Base-by-base conservation (phyloP, 2,329 filamentous ascomycete species). In the Paecilomyces dactylethromorphus region DNA sequence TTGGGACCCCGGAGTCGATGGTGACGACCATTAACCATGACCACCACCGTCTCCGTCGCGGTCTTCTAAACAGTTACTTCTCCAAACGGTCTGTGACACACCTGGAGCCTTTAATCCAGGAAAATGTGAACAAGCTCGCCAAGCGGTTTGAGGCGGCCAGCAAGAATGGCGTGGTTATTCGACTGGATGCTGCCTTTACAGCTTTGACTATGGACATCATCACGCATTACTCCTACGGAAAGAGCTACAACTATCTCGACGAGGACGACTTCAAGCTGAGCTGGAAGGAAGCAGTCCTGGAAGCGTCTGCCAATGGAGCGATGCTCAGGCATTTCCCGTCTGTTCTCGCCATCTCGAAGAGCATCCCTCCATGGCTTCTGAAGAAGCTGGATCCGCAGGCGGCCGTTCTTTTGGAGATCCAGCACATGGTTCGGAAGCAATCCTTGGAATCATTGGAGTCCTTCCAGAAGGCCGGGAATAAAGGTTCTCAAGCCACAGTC, bases 21-120 rank as follows among this genome's bases (percentile, higher is more conserved):
- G 63, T 67, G 53, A 54, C 57, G 12, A 68, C 65, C 1, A 58
- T 61, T 7, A 22, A 58, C 10, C 64, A 69, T 59, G 62, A 67
- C 32, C 56, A 62, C 12, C 68, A 70, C 56, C 65, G 66, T 10
- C 35, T 66, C 24, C 66, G 68, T 13, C 64, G 68, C 0, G 55
- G 56, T 18, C 53, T 64, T 11, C 53, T 70, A 50, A 68, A 65
- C 54, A 64, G 62, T 3, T 63, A 53, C 32, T 63, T 63, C 22
- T 76, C 75, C 8, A 71, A 68, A 33, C 70, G 70, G 2, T 73
- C 73, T 7, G 71, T 79, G 21, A 63, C 63, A 3, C 60, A 60
- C 5, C 67, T 79, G 1, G 71, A 76, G n/a, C 71, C 72, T 0
- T 65, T 76, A 3, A 71, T 81, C 22, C 64, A 68, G 10, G 63